Percentiles rank a stretch among this genome's conserved stretches.
These are phyloP conservation scores for Physocladia obscura DNA, from an alignment of 192 early-diverging fungal species.

Conservation along the genomic window DNA sequence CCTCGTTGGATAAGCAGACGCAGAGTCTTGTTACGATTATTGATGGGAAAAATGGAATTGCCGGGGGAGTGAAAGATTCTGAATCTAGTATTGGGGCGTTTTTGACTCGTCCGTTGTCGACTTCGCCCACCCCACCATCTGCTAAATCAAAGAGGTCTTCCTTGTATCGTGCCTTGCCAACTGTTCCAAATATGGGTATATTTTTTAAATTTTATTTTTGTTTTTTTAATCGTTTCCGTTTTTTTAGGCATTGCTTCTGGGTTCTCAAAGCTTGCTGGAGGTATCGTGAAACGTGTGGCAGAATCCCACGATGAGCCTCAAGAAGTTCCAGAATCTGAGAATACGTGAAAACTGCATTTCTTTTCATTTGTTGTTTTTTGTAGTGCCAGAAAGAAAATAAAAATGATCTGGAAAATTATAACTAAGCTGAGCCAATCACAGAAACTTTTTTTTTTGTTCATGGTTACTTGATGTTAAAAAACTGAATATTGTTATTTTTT, in stretches of 20 bases:
- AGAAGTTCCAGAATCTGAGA: no score
- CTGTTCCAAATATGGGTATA: constrained; percentile 24
- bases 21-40: neutral
- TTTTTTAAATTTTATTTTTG: neutral
- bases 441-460: no score
- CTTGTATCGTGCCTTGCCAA: neutral
- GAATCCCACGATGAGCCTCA: no score
- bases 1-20: constrained; percentile 4
- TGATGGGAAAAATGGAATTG: neutral
- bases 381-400: no score
- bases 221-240: neutral
- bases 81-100: neutral
- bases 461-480: no score
- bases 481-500: no score
- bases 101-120: neutral
- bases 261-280: constrained; percentile 6
- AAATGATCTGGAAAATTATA: no score
- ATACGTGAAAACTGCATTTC: no score
- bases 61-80: neutral
- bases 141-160: neutral
- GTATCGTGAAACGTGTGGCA: no score
- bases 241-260: constrained; percentile 3
- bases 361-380: no score
- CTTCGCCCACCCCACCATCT: neutral
- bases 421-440: no score